These are phyloP conservation scores for Zostera marina DNA, from an alignment of 116 monocot genomes.

Conservation along the genomic window DNA sequence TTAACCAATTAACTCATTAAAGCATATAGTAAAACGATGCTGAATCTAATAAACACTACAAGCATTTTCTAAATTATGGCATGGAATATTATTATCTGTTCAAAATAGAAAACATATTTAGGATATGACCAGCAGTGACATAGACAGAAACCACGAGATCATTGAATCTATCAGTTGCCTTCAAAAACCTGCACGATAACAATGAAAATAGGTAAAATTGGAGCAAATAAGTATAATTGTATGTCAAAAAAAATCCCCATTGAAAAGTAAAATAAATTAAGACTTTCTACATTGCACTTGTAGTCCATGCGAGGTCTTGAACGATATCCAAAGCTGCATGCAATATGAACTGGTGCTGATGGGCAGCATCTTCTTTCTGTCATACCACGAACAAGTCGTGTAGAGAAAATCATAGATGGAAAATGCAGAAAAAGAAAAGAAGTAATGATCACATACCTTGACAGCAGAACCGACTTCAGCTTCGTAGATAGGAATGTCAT, in stretches of 20 bases:
- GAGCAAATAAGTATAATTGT: not conserved
- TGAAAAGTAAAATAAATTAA: not conserved
- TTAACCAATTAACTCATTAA: not conserved
- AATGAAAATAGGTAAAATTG: too few species aligned
- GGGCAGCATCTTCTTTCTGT: conserved; percentile 86
- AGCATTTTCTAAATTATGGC: not conserved
- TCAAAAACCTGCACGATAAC: conserved; percentile 68
- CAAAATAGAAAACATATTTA: conserved; percentile 6
- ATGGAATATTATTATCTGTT: not conserved
- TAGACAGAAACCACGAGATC: conserved; percentile 91
- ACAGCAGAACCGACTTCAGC: conserved; percentile 76
- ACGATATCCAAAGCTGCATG: conserved; percentile 97
- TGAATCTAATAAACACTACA: not conserved
- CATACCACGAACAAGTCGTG: not conserved
- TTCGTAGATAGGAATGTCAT: conserved; percentile 92
- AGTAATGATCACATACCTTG: conserved; percentile 20
- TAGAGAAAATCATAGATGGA: not conserved
- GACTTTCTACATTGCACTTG: conserved; percentile 72
- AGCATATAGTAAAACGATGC: not conserved
- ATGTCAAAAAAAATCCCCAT: not conserved
- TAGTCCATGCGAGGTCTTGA: conserved; percentile 93
- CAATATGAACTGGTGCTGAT: conserved; percentile 91
- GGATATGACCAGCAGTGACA: conserved; percentile 99
- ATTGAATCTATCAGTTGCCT: conserved; percentile 84
- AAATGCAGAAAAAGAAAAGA: not conserved